phyloP scores from a whole-genome alignment of 148 eudicot species.

The Diospyros lotus region DNA sequence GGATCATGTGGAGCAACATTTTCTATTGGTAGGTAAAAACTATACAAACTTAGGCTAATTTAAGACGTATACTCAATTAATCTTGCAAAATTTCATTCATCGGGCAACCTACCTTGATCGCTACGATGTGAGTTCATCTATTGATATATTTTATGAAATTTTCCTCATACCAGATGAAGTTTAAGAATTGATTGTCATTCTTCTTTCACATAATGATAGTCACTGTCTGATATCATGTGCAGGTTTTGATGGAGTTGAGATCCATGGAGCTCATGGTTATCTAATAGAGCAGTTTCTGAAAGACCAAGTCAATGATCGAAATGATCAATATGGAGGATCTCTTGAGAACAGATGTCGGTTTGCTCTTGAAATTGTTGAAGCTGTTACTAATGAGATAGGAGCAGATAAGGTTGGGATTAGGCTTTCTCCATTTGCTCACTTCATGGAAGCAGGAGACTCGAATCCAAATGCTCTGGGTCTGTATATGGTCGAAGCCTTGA shows the following conservation, averaged over 20 bases:
- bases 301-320: conserved; percentile 41
- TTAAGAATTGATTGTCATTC: neutral
- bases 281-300: conserved; percentile 41
- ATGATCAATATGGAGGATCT: conserved; percentile 43
- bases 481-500: conserved; percentile 30
- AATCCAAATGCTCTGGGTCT: conserved; percentile 35
- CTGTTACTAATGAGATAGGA: conserved; percentile 32
- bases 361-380: conserved; percentile 41
- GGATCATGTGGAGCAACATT: too few relatives aligned
- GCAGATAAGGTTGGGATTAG: conserved; percentile 41
- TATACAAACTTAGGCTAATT: too few relatives aligned
- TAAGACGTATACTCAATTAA: too few relatives aligned
- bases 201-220: neutral
- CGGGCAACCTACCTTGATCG: too few relatives aligned
- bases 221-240: neutral
- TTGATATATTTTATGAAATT: too few relatives aligned
- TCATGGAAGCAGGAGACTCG: conserved; percentile 35
- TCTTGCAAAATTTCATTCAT: too few relatives aligned
- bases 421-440: conserved; percentile 37
- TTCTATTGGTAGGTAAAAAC: too few relatives aligned
- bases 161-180: too few relatives aligned
- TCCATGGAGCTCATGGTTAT: conserved; percentile 44
- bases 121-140: too few relatives aligned
- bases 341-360: conserved; percentile 46
- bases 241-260: conserved; percentile 42